Base-by-base conservation (phyloP, 768 basidiomycete species). In the Sporobolomyces pararoseus region DNA sequence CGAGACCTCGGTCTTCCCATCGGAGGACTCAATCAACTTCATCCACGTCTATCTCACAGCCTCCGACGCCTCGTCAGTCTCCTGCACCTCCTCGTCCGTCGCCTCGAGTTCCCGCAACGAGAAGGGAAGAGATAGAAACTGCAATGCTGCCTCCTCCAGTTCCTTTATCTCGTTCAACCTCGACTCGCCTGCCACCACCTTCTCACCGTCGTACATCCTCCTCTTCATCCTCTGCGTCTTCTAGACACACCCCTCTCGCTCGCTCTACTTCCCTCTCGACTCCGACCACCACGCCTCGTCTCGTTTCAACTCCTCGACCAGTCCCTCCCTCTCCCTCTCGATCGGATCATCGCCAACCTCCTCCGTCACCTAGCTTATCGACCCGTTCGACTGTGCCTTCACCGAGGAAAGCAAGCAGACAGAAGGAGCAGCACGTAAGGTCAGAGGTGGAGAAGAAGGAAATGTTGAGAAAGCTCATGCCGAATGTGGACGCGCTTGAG, bases 401-500 rank as follows among this genome's bases (percentile, higher is more conserved):
- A 9, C 29, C 42, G 4, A 13, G 29, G 27, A 60, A n/a, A 47
- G 9, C 59, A 19, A 9, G 19, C 31, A 0, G 46, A 47, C 23
- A 13, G 46, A 7, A 47, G 21, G 46, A 47, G 46, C n/a, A n/a
- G 6, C 42, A 52, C 14, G 42, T 37, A 16, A 53, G 72, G 14
- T 60, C 51, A 4, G 65, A 42, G 37, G 10, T 12, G 17, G 72
- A 74, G 65, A 74, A 74, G 65, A 60, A 52, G 27, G 73, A 68
- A 32, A 25, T 71, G 25, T 23, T 74, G 29, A 42, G 69, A 16
- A 19, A 29, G 14, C 46, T 74, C 7, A 74, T 74, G 69, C 69
- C 69, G 32, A 74, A 74, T 29, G 73, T 74, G 0, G 73, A 71
- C 5, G 73, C 70, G 49, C 60, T 74, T 21, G 69, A 74, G 39